These are phyloP conservation scores for Phoma herbarum DNA, from an alignment of 2,329 filamentous ascomycete genomes.

Conservation along the genomic window DNA sequence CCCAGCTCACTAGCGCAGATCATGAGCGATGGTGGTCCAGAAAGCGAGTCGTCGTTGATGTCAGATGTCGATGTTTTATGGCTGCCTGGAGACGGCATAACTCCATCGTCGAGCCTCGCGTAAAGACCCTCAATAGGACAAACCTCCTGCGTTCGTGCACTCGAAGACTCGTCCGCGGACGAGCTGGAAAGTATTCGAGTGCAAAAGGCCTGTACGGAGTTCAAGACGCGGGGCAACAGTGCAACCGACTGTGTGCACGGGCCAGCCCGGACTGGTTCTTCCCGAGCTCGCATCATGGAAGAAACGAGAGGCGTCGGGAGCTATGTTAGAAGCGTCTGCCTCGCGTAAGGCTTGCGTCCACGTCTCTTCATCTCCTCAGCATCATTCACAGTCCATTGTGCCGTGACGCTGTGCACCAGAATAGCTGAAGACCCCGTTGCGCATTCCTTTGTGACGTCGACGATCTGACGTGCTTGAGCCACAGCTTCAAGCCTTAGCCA, in stretches of 20 bases:
- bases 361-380: neutral
- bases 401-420: neutral
- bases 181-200: neutral
- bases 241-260: slow-evolving; percentile 12
- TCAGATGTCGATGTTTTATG: neutral
- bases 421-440: neutral
- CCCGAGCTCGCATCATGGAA: slow-evolving; percentile 16
- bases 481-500: neutral
- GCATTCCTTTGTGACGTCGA: neutral
- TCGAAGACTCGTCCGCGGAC: slow-evolving; percentile 16
- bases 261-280: slow-evolving; percentile 6
- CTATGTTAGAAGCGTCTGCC: slow-evolving; percentile 7
- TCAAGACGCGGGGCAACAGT: slow-evolving; percentile 8
- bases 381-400: neutral
- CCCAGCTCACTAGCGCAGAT: slow-evolving; percentile 4
- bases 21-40: neutral
- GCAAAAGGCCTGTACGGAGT: neutral
- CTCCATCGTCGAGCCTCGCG: neutral
- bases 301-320: slow-evolving; percentile 21
- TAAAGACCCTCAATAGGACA: neutral
- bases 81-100: neutral
- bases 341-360: slow-evolving; percentile 1
- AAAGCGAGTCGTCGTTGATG: neutral
- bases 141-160: too few species aligned
- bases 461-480: neutral